Conservation (phyloP, 116 monocot species). For the Dioscorea cayenensis region DNA sequence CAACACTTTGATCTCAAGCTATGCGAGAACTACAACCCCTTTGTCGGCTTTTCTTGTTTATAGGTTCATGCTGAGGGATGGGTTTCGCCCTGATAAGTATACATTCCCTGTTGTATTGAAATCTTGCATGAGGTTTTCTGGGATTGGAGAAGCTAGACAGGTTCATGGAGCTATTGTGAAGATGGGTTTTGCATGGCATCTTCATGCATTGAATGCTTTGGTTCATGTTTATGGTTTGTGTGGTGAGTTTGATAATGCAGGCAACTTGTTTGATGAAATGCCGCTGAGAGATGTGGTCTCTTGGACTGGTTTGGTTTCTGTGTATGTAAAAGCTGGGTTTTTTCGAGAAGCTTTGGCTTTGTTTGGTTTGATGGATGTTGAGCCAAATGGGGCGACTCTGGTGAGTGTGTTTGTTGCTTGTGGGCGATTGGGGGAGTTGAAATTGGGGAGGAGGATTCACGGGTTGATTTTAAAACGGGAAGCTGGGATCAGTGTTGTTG, state of each 20-base stretch:
- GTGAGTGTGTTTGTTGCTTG: slow-evolving; percentile 55
- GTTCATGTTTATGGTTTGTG: slow-evolving; percentile 38
- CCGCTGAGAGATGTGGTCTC: slow-evolving; percentile 52
- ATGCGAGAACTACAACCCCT: slow-evolving; percentile 7
- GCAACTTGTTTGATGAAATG: slow-evolving; percentile 59
- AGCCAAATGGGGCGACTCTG: slow-evolving; percentile 46
- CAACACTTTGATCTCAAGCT: slow-evolving; percentile 36
- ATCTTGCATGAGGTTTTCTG: slow-evolving; percentile 36
- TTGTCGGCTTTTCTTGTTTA: slow-evolving; percentile 20
- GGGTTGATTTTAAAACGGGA: slow-evolving; percentile 29
- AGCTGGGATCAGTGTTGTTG: slow-evolving; percentile 10
- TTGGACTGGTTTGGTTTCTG: slow-evolving; percentile 68
- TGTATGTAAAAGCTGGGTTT: slow-evolving; percentile 40
- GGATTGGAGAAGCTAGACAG: slow-evolving; percentile 40
- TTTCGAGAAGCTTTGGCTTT: slow-evolving; percentile 24
- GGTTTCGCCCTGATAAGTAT: slow-evolving; percentile 34
- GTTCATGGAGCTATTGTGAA: slow-evolving; percentile 31
- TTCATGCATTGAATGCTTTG: slow-evolving; percentile 48
- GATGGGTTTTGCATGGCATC: slow-evolving; percentile 25
- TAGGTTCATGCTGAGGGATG: slow-evolving; percentile 18
- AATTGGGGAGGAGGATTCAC: slow-evolving; percentile 41
- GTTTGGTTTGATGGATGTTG: slow-evolving; percentile 49
- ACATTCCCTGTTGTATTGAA: slow-evolving; percentile 53
- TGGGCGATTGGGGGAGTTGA: slow-evolving; percentile 25
- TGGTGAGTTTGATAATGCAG: slow-evolving; percentile 18